These are phyloP conservation scores for Cocos nucifera DNA, from an alignment of 176 grass and related monocot genomes.

Conservation along the genomic window DNA sequence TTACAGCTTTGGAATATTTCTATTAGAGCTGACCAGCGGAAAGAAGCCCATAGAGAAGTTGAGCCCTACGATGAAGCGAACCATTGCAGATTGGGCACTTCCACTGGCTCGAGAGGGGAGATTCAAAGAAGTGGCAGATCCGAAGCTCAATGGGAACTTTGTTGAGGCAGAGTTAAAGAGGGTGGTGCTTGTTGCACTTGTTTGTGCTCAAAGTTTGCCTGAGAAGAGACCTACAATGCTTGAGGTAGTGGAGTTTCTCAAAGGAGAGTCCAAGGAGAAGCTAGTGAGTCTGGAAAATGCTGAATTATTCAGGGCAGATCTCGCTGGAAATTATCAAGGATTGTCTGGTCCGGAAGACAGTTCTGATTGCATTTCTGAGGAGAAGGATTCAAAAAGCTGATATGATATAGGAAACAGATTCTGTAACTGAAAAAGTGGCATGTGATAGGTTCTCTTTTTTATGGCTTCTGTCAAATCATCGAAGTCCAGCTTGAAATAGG, in stretches of 20 bases:
- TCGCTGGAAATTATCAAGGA: slow-evolving; percentile 26
- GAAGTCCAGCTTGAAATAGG: not conserved
- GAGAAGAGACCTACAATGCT: slow-evolving; percentile 62
- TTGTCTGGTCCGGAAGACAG: slow-evolving; percentile 28
- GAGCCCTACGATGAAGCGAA: slow-evolving; percentile 20
- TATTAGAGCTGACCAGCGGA: slow-evolving; percentile 62
- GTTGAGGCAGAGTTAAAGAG: slow-evolving; percentile 60
- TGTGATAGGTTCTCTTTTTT: not conserved
- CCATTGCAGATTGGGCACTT: slow-evolving; percentile 62
- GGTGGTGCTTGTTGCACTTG: slow-evolving; percentile 47
- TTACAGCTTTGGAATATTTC: slow-evolving; percentile 72
- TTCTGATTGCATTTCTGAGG: too few relatives aligned
- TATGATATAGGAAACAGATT: too few relatives aligned
- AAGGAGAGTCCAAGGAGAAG: slow-evolving; percentile 58
- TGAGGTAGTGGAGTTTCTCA: slow-evolving; percentile 48
- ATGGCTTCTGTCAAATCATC: slow-evolving; percentile 2
- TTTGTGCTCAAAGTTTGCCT: slow-evolving; percentile 51
- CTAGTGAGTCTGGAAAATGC: slow-evolving; percentile 43
- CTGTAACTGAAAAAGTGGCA: slow-evolving; percentile 1
- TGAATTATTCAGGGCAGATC: slow-evolving; percentile 43
- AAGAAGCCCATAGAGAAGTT: slow-evolving; percentile 46
- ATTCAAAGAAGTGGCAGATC: slow-evolving; percentile 63
- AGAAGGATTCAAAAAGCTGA: too few relatives aligned
- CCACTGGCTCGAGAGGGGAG: slow-evolving; percentile 48
- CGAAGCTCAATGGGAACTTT: slow-evolving; percentile 60